Base-by-base conservation (phyloP, 306 rosid genomes). In the Comarum palustre region DNA sequence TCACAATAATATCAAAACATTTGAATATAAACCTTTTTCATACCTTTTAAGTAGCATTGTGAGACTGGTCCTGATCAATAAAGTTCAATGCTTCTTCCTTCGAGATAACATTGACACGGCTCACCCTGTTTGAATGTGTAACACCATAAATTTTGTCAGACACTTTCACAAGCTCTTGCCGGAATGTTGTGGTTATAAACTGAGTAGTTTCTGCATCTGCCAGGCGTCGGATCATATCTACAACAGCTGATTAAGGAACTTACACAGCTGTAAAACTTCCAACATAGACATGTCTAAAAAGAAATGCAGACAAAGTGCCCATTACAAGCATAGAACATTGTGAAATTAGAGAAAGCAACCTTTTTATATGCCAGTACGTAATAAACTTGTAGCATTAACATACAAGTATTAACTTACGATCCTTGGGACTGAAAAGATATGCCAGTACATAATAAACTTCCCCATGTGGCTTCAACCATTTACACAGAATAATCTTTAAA, bases 211-310 rank as follows among this genome's bases (percentile, higher is more conserved):
- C 89, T 73, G 83, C 71, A 80, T 94, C 99, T 20, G 97, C 95
- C 84, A 91, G 79, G 43, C 97, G 89, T 9, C 95, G 96, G 74
- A 94, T 89, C 99, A 91, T 94, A 80, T 94, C 99, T 94, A 83
- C 31, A 47, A 69, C 63, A 69, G 73, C 45, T 79, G 52, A 80
- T 90, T 77, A 86, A 89, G 90, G 80, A 84, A 69, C 31, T 22
- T 81, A 63, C 67, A 71, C 11, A 77, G 76, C 58, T 41, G 54
- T 72, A 54, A 57, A 11, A 2, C 45, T 76, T 54, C 58, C 67
- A 81, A 74, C 57, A 73, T 27, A 58, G 32, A 43, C 31, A 22
- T 7, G 29, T 43, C 41, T 62, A 36, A 61, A 60, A 55, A 22
- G 45, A 60, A 51, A 38, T 11, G 71, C 31, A 58, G 13, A 67